Evolutionary conservation across 169 alveolate genomes (phyloP).

Genomic region (Eimeria praecox): DNA sequence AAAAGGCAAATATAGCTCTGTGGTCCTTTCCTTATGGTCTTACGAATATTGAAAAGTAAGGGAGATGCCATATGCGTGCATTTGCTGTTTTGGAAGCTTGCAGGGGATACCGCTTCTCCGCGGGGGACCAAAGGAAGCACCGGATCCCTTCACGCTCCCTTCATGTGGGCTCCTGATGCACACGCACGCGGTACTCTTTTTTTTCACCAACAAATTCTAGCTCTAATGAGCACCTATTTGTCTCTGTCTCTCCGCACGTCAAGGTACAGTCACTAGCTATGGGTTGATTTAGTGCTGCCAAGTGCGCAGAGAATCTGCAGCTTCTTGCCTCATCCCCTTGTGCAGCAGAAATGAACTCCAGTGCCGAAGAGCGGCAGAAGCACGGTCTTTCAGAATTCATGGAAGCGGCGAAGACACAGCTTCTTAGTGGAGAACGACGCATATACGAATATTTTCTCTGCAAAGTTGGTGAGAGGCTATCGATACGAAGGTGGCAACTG

Average conservation of each 20-base stretch:
- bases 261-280: background rate
- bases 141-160: slow-evolving; percentile 65
- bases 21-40: background rate
- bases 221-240: background rate
- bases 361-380: slow-evolving; percentile 16
- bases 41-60: too few species aligned
- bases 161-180: slow-evolving; percentile 13
- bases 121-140: slow-evolving; percentile 58
- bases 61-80: background rate
- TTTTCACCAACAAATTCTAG: background rate
- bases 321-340: background rate
- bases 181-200: background rate
- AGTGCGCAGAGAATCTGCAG: background rate
- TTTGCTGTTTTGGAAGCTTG: slow-evolving; percentile 4
- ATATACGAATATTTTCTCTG: slow-evolving; percentile 92
- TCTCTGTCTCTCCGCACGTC: background rate
- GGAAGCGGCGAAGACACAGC: slow-evolving; percentile 83
- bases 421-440: slow-evolving; percentile 90
- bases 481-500: background rate
- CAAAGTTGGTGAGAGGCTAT: slow-evolving; percentile 90
- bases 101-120: slow-evolving; percentile 79
- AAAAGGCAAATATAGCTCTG: background rate
- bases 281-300: background rate
- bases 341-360: slow-evolving; percentile 20
- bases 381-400: slow-evolving; percentile 52